Percentiles rank a stretch among this genome's conserved stretches.
phyloP scores from a whole-genome alignment of 495 filamentous ascomycete genomes.

The Podospora comata region DNA sequence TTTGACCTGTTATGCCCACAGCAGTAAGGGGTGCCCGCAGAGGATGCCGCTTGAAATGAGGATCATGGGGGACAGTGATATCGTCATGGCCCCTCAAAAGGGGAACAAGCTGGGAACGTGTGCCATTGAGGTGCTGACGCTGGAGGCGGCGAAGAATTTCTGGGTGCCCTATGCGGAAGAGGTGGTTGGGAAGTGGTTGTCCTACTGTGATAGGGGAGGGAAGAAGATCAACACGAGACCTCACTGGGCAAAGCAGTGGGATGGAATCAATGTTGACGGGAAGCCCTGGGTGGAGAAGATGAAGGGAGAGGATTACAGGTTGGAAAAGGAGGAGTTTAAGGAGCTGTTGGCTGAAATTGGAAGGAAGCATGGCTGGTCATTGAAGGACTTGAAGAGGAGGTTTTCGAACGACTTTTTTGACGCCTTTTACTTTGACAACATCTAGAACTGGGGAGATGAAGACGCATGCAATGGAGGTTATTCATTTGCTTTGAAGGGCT shows the following conservation, averaged over 20 bases:
- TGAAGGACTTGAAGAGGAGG: conserved; percentile 32
- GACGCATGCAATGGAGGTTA: too few relatives aligned
- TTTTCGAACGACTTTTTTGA: neutral
- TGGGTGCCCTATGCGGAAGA: conserved; percentile 48
- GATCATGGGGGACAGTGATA: conserved; percentile 48
- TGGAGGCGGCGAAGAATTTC: conserved; percentile 41
- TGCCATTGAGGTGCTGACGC: conserved; percentile 50
- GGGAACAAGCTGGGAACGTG: conserved; percentile 47
- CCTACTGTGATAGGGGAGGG: conserved; percentile 34
- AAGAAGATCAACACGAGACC: conserved; percentile 42
- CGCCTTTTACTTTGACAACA: neutral
- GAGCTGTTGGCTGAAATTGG: conserved; percentile 42
- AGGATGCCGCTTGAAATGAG: conserved; percentile 53
- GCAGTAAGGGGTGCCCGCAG: conserved; percentile 41
- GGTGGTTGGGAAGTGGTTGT: conserved; percentile 48
- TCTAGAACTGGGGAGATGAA: neutral
- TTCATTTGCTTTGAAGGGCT: too few relatives aligned
- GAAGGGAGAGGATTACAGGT: conserved; percentile 44
- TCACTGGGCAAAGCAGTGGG: conserved; percentile 58
- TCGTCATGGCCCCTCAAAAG: conserved; percentile 53
- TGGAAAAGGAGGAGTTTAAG: conserved; percentile 45
- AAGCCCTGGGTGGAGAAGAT: conserved; percentile 37
- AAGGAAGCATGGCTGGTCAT: conserved; percentile 43
- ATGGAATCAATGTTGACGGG: conserved; percentile 30
- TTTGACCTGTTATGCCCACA: conserved; percentile 41